Conservation (phyloP, 306 rosid genomes). For the Sechiopsis laciniata region DNA sequence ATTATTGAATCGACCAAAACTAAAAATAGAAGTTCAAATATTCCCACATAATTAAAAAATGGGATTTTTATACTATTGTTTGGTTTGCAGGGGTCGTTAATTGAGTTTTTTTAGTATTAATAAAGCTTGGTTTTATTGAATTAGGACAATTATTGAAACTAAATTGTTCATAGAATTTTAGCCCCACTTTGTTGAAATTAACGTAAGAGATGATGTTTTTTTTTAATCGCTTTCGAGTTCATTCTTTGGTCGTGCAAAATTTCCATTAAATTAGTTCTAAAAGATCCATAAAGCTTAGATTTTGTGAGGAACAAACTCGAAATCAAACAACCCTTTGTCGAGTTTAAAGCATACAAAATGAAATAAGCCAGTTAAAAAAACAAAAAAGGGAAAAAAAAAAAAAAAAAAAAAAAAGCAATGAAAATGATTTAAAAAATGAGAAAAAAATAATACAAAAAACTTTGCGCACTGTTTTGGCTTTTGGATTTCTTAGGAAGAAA, state of each 20-base stretch:
- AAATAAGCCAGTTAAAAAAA: background rate
- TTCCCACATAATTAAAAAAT: no score
- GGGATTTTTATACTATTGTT: no score
- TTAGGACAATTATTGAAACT: background rate
- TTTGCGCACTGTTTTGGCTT: background rate
- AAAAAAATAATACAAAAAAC: background rate
- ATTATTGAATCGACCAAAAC: no score
- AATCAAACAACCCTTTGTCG: slow-evolving; percentile 1
- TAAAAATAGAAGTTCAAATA: no score
- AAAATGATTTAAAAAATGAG: background rate
- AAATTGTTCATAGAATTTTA: background rate
- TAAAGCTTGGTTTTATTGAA: background rate
- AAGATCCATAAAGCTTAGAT: background rate
- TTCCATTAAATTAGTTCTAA: background rate
- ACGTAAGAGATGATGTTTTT: background rate
- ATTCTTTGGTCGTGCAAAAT: background rate
- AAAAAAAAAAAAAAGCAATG: background rate
- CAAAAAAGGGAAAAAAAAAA: background rate
- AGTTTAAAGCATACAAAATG: background rate
- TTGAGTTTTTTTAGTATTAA: background rate
- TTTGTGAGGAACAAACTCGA: slow-evolving; percentile 2
- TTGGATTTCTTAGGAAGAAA: slow-evolving; percentile 17
- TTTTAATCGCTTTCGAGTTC: background rate
- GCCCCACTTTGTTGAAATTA: background rate
- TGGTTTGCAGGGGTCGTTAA: no score